A percentile compares a stretch with the other conserved stretches of the same genome.
phyloP scores from a whole-genome alignment of 2,329 filamentous ascomycete genomes.

The Paramyrothecium sp. region DNA sequence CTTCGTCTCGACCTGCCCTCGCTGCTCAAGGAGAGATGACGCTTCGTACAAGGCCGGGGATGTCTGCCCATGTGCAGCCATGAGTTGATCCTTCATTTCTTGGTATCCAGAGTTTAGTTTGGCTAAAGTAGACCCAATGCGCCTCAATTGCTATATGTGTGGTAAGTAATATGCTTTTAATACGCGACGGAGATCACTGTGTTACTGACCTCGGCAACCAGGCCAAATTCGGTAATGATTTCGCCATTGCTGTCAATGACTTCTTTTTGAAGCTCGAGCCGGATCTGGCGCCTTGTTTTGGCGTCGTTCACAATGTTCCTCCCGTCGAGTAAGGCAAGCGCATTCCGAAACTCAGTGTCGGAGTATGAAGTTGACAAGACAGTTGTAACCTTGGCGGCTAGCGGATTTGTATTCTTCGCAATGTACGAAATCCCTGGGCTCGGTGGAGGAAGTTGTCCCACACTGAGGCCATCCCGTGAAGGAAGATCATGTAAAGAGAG shows the following conservation, averaged over 20 bases:
- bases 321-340: constrained; percentile 74
- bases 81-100: constrained; percentile 76
- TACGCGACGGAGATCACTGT: not conserved
- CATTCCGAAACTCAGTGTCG: constrained; percentile 86
- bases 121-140: constrained; percentile 76
- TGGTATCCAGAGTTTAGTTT: constrained; percentile 77
- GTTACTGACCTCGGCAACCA: constrained; percentile 74
- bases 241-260: constrained; percentile 90
- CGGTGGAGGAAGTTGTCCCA: constrained; percentile 69
- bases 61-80: constrained; percentile 72
- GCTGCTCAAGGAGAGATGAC: constrained; percentile 68
- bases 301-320: constrained; percentile 70
- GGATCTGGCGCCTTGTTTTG: constrained; percentile 74
- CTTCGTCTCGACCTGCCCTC: constrained; percentile 73
- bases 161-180: constrained; percentile 8
- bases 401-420: constrained; percentile 55
- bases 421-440: constrained; percentile 70
- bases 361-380: constrained; percentile 91
- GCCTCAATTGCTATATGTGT: constrained; percentile 70
- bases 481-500: constrained; percentile 13
- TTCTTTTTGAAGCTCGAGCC: constrained; percentile 84
- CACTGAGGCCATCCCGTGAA: constrained; percentile 20
- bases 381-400: constrained; percentile 78
- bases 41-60: constrained; percentile 75
- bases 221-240: constrained; percentile 83